These are phyloP conservation scores for Cryphonectria japonica DNA, from an alignment of 2,329 filamentous ascomycete genomes.

Conservation along the genomic window DNA sequence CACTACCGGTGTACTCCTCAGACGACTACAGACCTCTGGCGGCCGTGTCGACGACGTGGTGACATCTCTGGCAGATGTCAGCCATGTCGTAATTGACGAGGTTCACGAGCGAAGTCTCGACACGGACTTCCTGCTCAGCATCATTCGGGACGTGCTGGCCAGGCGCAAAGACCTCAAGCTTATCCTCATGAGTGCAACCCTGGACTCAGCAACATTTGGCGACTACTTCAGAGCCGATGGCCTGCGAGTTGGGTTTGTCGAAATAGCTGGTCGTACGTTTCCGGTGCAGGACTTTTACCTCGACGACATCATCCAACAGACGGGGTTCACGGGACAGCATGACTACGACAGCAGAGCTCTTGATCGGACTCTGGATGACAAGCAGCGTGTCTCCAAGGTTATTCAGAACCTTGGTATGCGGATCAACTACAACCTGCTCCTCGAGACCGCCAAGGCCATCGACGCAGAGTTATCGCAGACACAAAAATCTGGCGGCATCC, in stretches of 20 bases:
- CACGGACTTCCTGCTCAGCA: slow-evolving; percentile 88
- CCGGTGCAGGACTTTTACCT: slow-evolving; percentile 90
- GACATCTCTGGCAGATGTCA: slow-evolving; percentile 83
- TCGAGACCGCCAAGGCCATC: slow-evolving; percentile 78
- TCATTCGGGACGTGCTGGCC: slow-evolving; percentile 80
- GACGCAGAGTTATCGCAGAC: slow-evolving; percentile 71
- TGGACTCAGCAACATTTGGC: slow-evolving; percentile 85
- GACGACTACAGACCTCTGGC: slow-evolving; percentile 88
- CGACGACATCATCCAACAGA: slow-evolving; percentile 83
- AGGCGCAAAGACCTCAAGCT: slow-evolving; percentile 80
- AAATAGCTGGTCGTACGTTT: slow-evolving; percentile 87
- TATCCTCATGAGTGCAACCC: slow-evolving; percentile 93
- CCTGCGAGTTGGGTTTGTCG: slow-evolving; percentile 74
- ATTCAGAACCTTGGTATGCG: slow-evolving; percentile 77
- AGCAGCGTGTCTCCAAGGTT: slow-evolving; percentile 60
- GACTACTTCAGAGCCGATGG: slow-evolving; percentile 77
- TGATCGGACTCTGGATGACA: slow-evolving; percentile 44
- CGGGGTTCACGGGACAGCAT: slow-evolving; percentile 65
- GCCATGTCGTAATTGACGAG: slow-evolving; percentile 93
- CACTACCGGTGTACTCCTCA: slow-evolving; percentile 89
- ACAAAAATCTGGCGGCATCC: slow-evolving; percentile 77
- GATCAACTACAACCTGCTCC: slow-evolving; percentile 90
- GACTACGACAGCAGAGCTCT: slow-evolving; percentile 50
- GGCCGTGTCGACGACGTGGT: slow-evolving; percentile 79
- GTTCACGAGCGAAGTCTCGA: slow-evolving; percentile 95